Evolutionary conservation across 345 rosid species (phyloP), one percentile per base, ranked within the genome.

Genomic region (Kandelia obovata): DNA sequence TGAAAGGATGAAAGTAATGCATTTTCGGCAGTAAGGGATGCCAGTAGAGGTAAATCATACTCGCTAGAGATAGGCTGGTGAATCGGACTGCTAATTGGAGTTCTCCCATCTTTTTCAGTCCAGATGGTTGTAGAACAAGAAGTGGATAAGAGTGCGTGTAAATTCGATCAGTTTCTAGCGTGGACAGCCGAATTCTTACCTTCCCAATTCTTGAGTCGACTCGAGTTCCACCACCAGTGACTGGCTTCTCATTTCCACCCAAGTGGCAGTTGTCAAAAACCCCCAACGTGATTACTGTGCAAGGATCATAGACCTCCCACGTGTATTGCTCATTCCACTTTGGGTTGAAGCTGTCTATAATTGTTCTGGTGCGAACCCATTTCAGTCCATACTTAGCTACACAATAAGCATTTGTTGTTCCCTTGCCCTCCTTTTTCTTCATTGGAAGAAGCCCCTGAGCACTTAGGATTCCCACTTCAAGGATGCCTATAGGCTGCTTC

Each of bases 251-350:
- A 39, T 23, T 27, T 7, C 75, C 72, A 26, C 71, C 69, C 68
- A 71, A 71, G 56, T 72, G 80, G 66, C 69, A 58, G 61, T 77
- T 77, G 71, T 77, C 80, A 26, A 77, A 77, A 63, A 77, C 80
- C 21, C 80, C 80, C 7, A 77, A n/a, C 0, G 80, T 77, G 61
- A 77, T 71, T 61, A 71, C 80, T 23, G 80, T 77, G 73, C 73
- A 77, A 51, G 80, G 80, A 68, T 77, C 80, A 25, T 71, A 77
- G 46, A 77, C 76, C 73, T 77, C 80, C 80, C 80, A 77, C 25
- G 80, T 77, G 25, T 77, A 77, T 32, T 77, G 80, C 66, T 77
- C 80, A 39, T 77, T 77, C 80, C 80, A 77, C 69, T 77, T 77
- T 25, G 80, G 80, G 62, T 47, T 77, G 64, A 77, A 77, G 60